Evolutionary conservation across 2,329 filamentous ascomycete genomes (phyloP).

Genomic region (Clonostachys rosea): DNA sequence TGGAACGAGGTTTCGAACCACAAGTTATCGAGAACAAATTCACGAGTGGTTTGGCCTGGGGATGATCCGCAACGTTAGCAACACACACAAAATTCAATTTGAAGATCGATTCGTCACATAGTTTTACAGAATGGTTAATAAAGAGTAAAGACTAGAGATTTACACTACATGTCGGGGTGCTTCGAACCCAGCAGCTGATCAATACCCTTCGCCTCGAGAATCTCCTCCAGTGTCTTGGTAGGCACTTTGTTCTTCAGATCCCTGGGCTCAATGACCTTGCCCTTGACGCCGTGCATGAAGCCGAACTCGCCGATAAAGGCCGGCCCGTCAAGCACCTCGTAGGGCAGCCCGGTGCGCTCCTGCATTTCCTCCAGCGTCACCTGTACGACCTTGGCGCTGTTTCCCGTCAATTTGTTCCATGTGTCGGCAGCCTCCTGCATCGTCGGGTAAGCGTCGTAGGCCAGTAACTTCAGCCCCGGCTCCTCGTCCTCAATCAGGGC

Average conservation of each 20-base stretch:
- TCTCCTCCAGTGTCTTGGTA: conserved; percentile 21
- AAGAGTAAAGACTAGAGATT: no score
- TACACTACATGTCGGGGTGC: not conserved
- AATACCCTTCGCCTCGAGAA: conserved; percentile 10
- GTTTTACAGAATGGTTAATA: no score
- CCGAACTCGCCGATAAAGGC: conserved; percentile 28
- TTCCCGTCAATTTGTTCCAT: conserved; percentile 29
- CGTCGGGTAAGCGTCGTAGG: conserved; percentile 32
- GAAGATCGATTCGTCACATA: no score
- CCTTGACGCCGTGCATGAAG: conserved; percentile 31
- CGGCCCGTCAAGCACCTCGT: conserved; percentile 28
- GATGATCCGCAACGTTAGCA: no score
- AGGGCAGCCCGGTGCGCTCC: conserved; percentile 20
- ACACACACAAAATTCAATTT: no score
- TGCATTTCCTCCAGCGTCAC: conserved; percentile 24
- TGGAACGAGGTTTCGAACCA: no score
- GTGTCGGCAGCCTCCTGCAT: conserved; percentile 20
- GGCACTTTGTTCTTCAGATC: conserved; percentile 26
- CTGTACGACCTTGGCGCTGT: conserved; percentile 21
- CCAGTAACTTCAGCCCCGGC: conserved; percentile 32
- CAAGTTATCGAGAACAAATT: no score
- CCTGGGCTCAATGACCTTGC: conserved; percentile 24
- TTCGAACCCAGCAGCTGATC: conserved; percentile 5
- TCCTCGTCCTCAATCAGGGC: conserved; percentile 33
- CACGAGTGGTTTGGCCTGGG: no score